A percentile compares a stretch with the other conserved stretches of the same genome.
Conservation (phyloP, 257 asterid genomes). For the Verbascum thapsus region DNA sequence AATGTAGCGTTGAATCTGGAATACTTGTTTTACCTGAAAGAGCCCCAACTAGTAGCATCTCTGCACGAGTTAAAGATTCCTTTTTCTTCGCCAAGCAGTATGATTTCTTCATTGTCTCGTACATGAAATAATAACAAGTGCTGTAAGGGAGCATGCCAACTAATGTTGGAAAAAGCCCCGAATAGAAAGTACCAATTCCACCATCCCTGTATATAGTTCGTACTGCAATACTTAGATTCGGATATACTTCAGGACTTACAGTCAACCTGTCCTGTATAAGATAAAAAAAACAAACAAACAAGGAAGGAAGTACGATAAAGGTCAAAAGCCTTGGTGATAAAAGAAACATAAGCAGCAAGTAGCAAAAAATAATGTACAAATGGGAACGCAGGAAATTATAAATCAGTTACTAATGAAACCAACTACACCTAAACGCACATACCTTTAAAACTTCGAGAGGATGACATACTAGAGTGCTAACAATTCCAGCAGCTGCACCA, state of each 20-base stretch:
- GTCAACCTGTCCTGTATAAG: slow-evolving; percentile 85
- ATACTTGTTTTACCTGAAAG: slow-evolving; percentile 64
- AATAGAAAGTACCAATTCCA: slow-evolving; percentile 67
- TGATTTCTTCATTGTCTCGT: slow-evolving; percentile 86
- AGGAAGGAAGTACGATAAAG: background rate
- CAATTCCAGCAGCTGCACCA: slow-evolving; percentile 96
- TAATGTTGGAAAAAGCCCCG: slow-evolving; percentile 82
- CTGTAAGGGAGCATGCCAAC: slow-evolving; percentile 99
- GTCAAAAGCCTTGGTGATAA: background rate
- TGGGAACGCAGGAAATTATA: background rate
- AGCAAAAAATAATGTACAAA: background rate
- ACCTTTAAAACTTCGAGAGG: slow-evolving; percentile 99
- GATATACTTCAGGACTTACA: slow-evolving; percentile 77
- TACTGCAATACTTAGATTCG: slow-evolving; percentile 71
- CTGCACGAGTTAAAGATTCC: slow-evolving; percentile 62
- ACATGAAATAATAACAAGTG: slow-evolving; percentile 93
- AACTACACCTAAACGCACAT: background rate
- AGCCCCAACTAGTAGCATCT: slow-evolving; percentile 92
- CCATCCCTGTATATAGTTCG: slow-evolving; percentile 70
- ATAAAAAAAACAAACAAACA: slow-evolving; percentile 9
- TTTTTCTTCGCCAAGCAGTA: slow-evolving; percentile 71
- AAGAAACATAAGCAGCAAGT: background rate
- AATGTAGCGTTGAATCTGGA: background rate
- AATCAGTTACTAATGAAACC: background rate
- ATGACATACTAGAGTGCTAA: slow-evolving; percentile 88